Conservation (phyloP, 2,329 filamentous ascomycete species). For the Alternaria viburni region DNA sequence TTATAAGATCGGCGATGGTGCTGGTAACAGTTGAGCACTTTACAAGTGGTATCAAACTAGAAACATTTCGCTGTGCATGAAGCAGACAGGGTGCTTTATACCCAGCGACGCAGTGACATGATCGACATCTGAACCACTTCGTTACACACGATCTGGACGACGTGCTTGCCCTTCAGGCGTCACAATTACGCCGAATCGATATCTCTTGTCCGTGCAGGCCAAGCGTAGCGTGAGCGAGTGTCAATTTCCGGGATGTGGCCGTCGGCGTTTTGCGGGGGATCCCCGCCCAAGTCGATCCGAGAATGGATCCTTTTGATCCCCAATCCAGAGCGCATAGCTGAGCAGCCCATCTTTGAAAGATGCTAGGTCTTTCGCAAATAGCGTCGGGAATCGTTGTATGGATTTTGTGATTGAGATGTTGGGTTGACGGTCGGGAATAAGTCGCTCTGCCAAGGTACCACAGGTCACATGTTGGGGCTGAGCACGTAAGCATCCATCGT, state of each 20-base stretch:
- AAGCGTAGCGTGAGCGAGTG: background rate
- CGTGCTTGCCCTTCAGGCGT: background rate
- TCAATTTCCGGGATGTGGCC: constrained; percentile 11
- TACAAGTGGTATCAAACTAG: background rate
- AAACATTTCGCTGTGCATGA: background rate
- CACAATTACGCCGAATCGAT: background rate
- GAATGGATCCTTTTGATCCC: background rate
- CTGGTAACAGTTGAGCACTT: background rate
- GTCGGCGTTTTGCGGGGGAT: constrained; percentile 12
- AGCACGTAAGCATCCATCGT: background rate
- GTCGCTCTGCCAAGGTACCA: background rate
- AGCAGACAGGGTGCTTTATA: background rate
- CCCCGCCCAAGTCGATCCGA: background rate
- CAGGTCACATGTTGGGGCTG: background rate
- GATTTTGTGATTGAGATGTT: background rate
- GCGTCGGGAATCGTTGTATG: background rate
- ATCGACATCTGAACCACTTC: background rate
- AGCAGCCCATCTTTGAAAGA: background rate
- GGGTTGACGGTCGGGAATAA: background rate
- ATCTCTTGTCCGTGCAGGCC: background rate
- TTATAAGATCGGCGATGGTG: background rate
- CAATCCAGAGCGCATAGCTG: background rate
- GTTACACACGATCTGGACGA: background rate
- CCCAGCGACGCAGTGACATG: background rate
- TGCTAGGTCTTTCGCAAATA: background rate